These are phyloP conservation scores for Albugo candida DNA, from an alignment of 352 stramenopile genomes.

Conservation along the genomic window DNA sequence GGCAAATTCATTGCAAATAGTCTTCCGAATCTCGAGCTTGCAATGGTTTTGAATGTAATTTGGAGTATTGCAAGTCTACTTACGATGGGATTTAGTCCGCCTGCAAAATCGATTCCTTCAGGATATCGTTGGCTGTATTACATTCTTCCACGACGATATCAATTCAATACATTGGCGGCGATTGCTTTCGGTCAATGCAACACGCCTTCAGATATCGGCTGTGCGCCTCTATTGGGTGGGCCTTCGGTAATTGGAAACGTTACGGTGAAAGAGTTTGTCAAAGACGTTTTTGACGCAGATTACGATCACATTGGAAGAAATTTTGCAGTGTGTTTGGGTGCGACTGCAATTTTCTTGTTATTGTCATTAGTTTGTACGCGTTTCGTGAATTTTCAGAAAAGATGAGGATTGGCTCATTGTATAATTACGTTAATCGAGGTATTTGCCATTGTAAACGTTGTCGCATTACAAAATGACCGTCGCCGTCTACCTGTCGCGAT, in stretches of 20 bases:
- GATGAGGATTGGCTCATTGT: background rate
- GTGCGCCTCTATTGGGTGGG: background rate
- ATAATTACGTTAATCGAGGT: too few species aligned
- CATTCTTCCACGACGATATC: constrained; percentile 16
- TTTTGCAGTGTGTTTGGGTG: constrained; percentile 13
- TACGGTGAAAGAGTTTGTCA: constrained; percentile 17
- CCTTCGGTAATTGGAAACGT: background rate
- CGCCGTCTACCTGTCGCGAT: background rate
- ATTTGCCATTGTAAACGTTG: too few species aligned
- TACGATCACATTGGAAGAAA: constrained; percentile 15
- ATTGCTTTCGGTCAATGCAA: constrained; percentile 18
- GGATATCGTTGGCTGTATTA: constrained; percentile 8
- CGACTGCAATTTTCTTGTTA: constrained; percentile 13
- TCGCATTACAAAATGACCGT: background rate
- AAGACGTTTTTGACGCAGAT: constrained; percentile 12
- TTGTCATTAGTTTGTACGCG: constrained; percentile 13
- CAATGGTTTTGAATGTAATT: constrained; percentile 6
- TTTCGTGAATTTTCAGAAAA: constrained; percentile 20
- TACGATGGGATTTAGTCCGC: constrained; percentile 10
- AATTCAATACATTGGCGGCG: constrained; percentile 18
- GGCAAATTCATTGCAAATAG: constrained; percentile 2
- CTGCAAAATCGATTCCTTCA: constrained; percentile 4
- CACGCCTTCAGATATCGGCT: constrained; percentile 4
- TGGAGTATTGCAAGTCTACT: constrained; percentile 7
- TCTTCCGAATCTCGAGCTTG: constrained; percentile 3